Conservation (phyloP, 495 filamentous ascomycete genomes). For the Aspergillus egyptiacus region DNA sequence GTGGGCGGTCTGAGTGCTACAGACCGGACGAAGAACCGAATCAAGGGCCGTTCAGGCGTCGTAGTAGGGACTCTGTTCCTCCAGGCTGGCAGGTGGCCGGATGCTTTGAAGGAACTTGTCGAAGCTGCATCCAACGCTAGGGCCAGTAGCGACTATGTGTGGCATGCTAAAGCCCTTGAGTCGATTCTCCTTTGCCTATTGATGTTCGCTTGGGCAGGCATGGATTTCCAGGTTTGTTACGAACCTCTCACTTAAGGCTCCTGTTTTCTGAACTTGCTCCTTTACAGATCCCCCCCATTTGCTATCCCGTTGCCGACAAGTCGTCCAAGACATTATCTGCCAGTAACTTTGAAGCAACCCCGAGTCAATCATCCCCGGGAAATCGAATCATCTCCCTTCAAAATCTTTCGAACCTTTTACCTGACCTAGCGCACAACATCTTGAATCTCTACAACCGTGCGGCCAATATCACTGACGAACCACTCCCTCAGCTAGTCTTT, state of each 20-base stretch:
- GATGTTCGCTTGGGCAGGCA: slow-evolving; percentile 75
- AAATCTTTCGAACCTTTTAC: slow-evolving; percentile 57
- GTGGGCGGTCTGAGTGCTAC: slow-evolving; percentile 78
- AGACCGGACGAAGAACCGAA: slow-evolving; percentile 75
- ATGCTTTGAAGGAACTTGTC: slow-evolving; percentile 78
- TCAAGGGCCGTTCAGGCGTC: slow-evolving; percentile 72
- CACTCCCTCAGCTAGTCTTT: slow-evolving; percentile 71
- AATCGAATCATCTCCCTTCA: slow-evolving; percentile 54
- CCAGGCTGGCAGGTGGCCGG: slow-evolving; percentile 79
- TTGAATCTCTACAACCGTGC: slow-evolving; percentile 74
- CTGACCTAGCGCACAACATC: slow-evolving; percentile 76
- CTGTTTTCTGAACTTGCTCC: background rate
- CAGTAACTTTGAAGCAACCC: slow-evolving; percentile 39
- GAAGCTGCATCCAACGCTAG: slow-evolving; percentile 74
- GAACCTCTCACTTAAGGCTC: background rate
- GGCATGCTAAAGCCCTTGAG: slow-evolving; percentile 94
- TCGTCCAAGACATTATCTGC: slow-evolving; percentile 38
- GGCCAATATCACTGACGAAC: slow-evolving; percentile 68
- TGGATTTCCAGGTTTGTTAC: slow-evolving; percentile 72
- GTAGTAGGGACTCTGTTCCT: slow-evolving; percentile 83
- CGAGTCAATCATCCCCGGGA: slow-evolving; percentile 32
- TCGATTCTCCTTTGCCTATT: slow-evolving; percentile 75
- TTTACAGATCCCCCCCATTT: slow-evolving; percentile 54
- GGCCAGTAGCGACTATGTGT: slow-evolving; percentile 81
- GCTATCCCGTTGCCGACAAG: slow-evolving; percentile 55